Evolutionary conservation across 495 filamentous ascomycete species (phyloP).

Genomic region (Penicillium waksmanii): DNA sequence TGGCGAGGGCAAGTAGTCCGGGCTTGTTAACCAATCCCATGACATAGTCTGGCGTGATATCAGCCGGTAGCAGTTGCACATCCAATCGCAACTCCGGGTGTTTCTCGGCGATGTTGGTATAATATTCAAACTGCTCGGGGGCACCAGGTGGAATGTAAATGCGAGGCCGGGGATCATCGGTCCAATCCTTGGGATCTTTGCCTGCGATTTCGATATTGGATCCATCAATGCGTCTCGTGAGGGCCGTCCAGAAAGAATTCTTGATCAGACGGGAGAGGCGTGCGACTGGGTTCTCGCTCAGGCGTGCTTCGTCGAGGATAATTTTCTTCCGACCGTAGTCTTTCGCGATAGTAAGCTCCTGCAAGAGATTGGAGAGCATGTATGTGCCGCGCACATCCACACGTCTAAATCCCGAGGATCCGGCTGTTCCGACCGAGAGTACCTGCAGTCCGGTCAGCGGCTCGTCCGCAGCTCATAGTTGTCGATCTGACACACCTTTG

Average conservation of each 20-base stretch:
- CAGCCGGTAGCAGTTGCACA: conserved; percentile 72
- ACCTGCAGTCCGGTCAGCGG: conserved; percentile 49
- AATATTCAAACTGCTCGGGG: conserved; percentile 88
- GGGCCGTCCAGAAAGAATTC: conserved; percentile 84
- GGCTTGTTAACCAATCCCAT: conserved; percentile 79
- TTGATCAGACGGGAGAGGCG: conserved; percentile 84
- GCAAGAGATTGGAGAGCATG: conserved; percentile 91
- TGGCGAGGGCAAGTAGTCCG: conserved; percentile 84
- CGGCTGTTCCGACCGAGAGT: conserved; percentile 80
- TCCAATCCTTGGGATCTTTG: conserved; percentile 89
- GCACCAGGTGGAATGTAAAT: conserved; percentile 88
- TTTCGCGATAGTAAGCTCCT: conserved; percentile 89
- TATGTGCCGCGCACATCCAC: conserved; percentile 93
- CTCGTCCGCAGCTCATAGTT: not conserved
- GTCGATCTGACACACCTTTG: conserved; percentile 65
- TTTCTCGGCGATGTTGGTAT: conserved; percentile 70
- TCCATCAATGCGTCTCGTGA: conserved; percentile 87
- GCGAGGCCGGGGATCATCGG: conserved; percentile 80
- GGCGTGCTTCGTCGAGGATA: conserved; percentile 80
- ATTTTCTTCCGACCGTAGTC: conserved; percentile 82
- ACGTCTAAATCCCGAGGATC: conserved; percentile 78
- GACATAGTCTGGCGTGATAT: conserved; percentile 75
- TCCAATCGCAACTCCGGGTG: conserved; percentile 83
- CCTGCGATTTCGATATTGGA: conserved; percentile 85
- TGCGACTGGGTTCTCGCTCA: conserved; percentile 91